These are phyloP conservation scores for Exserohilum rostratum DNA, from an alignment of 2,329 filamentous ascomycete genomes.

Conservation along the genomic window DNA sequence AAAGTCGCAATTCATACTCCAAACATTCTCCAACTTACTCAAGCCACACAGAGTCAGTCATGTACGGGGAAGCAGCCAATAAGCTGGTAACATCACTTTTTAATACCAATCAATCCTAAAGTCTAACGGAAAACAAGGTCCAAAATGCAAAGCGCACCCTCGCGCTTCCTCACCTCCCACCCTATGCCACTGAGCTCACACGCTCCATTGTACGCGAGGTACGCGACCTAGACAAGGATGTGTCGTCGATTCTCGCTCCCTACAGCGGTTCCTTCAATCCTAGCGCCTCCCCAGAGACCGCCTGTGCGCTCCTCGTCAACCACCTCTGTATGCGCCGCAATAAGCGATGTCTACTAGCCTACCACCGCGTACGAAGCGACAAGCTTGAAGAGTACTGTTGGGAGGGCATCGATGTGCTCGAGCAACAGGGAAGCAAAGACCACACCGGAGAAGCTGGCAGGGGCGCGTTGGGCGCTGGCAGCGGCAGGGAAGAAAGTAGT, in stretches of 20 bases:
- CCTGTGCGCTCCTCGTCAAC: conserved; percentile 88
- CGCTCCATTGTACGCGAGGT: conserved; percentile 89
- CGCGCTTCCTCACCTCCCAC: conserved; percentile 81
- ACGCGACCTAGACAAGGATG: conserved; percentile 88
- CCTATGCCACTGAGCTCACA: conserved; percentile 91
- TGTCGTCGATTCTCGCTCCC: conserved; percentile 76
- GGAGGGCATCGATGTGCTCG: conserved; percentile 83
- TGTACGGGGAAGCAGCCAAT: conserved; percentile 88
- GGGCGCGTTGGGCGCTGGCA: conserved; percentile 51
- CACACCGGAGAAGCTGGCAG: conserved; percentile 34
- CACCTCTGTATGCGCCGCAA: conserved; percentile 95
- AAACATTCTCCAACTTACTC: neutral
- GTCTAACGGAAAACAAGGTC: conserved; percentile 62
- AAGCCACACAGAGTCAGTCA: conserved; percentile 43
- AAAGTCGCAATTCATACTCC: neutral
- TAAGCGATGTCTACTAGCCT: conserved; percentile 92
- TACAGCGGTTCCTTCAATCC: conserved; percentile 88
- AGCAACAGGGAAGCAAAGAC: conserved; percentile 54
- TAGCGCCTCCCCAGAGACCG: conserved; percentile 78
- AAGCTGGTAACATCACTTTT: conserved; percentile 69
- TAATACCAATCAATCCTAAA: neutral
- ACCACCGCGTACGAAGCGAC: conserved; percentile 87
- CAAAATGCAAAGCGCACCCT: conserved; percentile 96
- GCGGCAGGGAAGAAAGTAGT: conserved; percentile 67
- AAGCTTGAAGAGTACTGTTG: conserved; percentile 94